These are phyloP conservation scores for Tricholomella constricta DNA, from an alignment of 768 basidiomycete species.

Conservation along the genomic window DNA sequence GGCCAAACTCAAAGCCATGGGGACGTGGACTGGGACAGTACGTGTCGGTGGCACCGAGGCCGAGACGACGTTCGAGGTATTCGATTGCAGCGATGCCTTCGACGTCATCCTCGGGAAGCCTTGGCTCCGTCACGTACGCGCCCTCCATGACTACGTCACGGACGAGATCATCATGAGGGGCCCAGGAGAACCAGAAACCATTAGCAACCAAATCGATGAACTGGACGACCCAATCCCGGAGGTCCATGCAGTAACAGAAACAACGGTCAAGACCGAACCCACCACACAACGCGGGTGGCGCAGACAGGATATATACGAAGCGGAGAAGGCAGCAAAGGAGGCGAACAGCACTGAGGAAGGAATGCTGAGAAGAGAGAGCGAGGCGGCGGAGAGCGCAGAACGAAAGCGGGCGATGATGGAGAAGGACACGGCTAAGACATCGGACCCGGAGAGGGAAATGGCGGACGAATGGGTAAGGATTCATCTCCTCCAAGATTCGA, in stretches of 20 bases:
- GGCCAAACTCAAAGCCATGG: not conserved
- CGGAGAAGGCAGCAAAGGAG: not conserved
- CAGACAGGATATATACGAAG: not conserved
- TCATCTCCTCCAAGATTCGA: not conserved
- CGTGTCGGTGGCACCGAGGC: not conserved
- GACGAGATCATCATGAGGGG: constrained; percentile 11
- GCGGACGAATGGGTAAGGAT: not conserved
- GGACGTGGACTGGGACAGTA: not conserved
- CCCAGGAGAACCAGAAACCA: not conserved
- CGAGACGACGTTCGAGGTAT: constrained; percentile 21
- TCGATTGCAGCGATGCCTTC: constrained; percentile 26
- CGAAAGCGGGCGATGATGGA: not conserved
- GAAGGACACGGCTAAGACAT: too few relatives aligned
- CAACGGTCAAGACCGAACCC: not conserved
- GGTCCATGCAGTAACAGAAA: not conserved
- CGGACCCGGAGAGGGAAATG: not conserved
- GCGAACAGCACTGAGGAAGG: not conserved
- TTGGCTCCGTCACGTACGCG: constrained; percentile 19
- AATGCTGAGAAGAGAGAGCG: not conserved
- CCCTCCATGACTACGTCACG: constrained; percentile 23
- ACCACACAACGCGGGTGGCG: not conserved
- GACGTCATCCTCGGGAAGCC: constrained; percentile 31
- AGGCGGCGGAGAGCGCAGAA: not conserved
- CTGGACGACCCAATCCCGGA: not conserved
- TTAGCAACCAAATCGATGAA: not conserved